Base-by-base conservation (phyloP, 108 stramenopile genomes). In the Cyclostephanos tholiformis region DNA sequence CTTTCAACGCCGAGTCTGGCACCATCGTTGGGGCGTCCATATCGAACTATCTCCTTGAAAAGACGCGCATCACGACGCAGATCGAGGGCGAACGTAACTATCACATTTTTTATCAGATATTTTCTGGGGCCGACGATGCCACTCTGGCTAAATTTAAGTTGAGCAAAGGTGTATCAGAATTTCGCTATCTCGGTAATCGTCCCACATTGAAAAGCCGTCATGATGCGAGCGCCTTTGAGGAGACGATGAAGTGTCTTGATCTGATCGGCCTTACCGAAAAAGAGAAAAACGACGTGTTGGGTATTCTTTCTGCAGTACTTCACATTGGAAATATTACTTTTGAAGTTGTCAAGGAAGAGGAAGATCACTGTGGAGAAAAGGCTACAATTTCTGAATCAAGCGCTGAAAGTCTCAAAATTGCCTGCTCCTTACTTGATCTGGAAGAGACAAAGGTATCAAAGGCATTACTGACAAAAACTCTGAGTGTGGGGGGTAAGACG, bases 51-150 rank as follows among this genome's bases (percentile, higher is more conserved):
- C 86, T 98, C 16, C 71, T 98, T 46, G 97, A 98, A 76, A 97
- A 97, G 69, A 93, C 95, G 6, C 91, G 97, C 41, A 97, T 98
- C 67, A 88, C 90, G 20, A 75, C 80, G 27, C 97, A 96, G 71
- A 86, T 85, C 25, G 91, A 91, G 41, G 97, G 97, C 5, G 99
- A 99, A 77, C 77, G 98, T 29, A 98, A 98, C 73, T 99, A 97
- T 84, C 99, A 99, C 83, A 91, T 98, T 30, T 99, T 99, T 76
- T 99, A 99, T 74, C 97, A 98, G 84, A 73, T 97, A 11, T 80
- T 97, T 48, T 81, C 90, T 1, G 87, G 92, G 4, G 89, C 79
- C 12, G 52, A 77, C 14, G 77, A 84, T 22, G 83, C 83, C 27
- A 60, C 80, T 8, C 76, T 88, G 11, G 48, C 81, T 35, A 82